phyloP scores from a whole-genome alignment of 2,329 filamentous ascomycete genomes.

The Endothia cerciana region DNA sequence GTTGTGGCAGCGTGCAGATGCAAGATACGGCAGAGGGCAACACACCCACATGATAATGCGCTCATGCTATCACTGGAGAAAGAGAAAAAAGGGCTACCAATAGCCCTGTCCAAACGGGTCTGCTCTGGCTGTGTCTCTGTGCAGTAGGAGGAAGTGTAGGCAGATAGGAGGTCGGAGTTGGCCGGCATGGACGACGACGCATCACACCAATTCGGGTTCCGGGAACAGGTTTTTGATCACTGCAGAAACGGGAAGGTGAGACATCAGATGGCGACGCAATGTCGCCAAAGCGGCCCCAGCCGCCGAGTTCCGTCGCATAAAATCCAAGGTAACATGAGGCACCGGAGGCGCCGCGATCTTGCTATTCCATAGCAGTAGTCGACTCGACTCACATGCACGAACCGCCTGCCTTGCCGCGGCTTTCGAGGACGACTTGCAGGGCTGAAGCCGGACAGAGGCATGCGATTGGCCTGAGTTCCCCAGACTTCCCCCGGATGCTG shows the following conservation, averaged over 20 bases:
- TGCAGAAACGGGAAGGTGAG: slow-evolving; percentile 13
- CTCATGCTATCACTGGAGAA: not conserved
- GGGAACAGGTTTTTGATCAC: not conserved
- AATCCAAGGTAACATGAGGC: not conserved
- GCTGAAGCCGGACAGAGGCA: not conserved
- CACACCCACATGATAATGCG: slow-evolving; percentile 1
- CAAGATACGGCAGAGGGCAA: slow-evolving; percentile 2
- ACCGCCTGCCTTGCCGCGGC: not conserved
- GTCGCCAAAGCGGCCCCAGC: not conserved
- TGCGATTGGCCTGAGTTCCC: not conserved
- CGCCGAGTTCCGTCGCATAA: not conserved
- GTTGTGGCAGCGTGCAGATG: not conserved
- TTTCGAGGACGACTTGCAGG: not conserved
- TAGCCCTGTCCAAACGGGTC: too few species aligned
- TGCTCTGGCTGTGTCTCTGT: not conserved
- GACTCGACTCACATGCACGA: slow-evolving; percentile 5
- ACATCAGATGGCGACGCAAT: not conserved
- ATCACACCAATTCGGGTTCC: slow-evolving; percentile 8
- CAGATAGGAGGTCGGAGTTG: not conserved
- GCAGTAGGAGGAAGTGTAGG: not conserved
- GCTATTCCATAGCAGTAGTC: not conserved
- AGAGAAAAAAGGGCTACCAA: not conserved
- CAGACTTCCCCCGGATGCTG: not conserved
- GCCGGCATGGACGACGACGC: not conserved
- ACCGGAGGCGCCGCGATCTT: not conserved